Base-by-base conservation (phyloP, 495 filamentous ascomycete species). In the Penicillium egyptiacum region DNA sequence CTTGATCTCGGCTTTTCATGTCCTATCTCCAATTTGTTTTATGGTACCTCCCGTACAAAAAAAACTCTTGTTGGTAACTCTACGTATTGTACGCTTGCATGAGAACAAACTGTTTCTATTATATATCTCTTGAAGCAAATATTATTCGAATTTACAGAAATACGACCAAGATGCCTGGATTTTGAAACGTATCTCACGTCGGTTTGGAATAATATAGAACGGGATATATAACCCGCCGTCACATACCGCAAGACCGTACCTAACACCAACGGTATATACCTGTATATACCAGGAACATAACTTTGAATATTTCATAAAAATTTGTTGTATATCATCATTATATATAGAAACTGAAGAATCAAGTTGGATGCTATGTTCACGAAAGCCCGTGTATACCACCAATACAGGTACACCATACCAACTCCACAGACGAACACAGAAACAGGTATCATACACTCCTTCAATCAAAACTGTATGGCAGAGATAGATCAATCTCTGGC, bases 241-340 rank as follows among this genome's bases (percentile, higher is more conserved):
- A 52, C 42, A 16, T 52, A 52, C 50, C 16, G 4, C 11, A 48
- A 48, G 46, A 49, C 46, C 28, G 30, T 49, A 49, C 46, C 22
- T 35, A 35, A 49, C 28, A 2, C 4, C 31, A 26, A 11, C 19
- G 33, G 39, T 53, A 53, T 33, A 53, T 53, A 53, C 50, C 5
- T 11, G 41, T 54, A 54, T 30, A 16, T 54, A 54, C 51, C 50
- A 33, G 6, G 5, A 53, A 35, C 20, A 30, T n/a, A 49, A 49
- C 33, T 12, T 22, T 5, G n/a, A 51, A 35, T 23, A 39, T 31
- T 49, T 26, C 26, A 33, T 14, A 50, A 2, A 17, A 17, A 7
- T 39, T 37, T n/a, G 35, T 3, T 39, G 35, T 39, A 39, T 39
- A 22, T 37, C 3, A 16, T 30, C 28, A 33, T 5, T 16, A 35